Evolutionary conservation across 2,329 filamentous ascomycete genomes (phyloP), one percentile per base, ranked within the genome.

Genomic region (Phaeosphaeria sp.): DNA sequence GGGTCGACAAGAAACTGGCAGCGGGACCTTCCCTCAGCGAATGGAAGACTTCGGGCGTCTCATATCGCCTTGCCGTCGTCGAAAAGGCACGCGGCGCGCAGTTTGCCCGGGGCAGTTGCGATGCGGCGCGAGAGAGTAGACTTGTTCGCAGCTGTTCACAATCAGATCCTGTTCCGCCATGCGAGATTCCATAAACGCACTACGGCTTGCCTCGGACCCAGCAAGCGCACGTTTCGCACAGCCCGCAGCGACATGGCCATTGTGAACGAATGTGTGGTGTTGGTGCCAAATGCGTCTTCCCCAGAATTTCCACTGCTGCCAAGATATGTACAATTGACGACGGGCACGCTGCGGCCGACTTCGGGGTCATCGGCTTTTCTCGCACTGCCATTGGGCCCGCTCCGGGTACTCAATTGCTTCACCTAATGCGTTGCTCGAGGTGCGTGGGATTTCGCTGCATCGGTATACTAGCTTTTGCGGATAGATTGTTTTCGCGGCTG

Each of bases 1-100:
- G 89, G 42, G 90, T 87, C 63, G 96, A 87, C 61, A 97, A 85
- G 58, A 92, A 88, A 67, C 90, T 87, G 17, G 92, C 80, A 4
- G 78, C 70, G 2, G 84, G 77, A 62, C 84, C 84, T 58, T 89
- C 84, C 55, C 86, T 81, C 72, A 90, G 85, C 1, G 88, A 84
- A 56, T 87, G 86, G 69, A 91, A 91, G 57, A 77, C 74, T 49
- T 76, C 71, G 10, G 72, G 69, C 5, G 63, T 54, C 11, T 75
- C 68, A 49, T 56, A 55, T 36, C 67, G 69, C 27, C 55, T 46
- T n/a, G 56, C 30, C 3, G 66, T 65, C 6, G 71, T 69, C 46
- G 58, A 61, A 58, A 76, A 73, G 30, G 70, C 41, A 54, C 72
- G 72, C 27, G 64, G 70, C 41, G 61, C 57, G 51, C 66, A 36